Percentiles rank a stretch among this genome's conserved stretches.
phyloP scores from a whole-genome alignment of 1,139 yeast species.

The Pichia cactophila region DNA sequence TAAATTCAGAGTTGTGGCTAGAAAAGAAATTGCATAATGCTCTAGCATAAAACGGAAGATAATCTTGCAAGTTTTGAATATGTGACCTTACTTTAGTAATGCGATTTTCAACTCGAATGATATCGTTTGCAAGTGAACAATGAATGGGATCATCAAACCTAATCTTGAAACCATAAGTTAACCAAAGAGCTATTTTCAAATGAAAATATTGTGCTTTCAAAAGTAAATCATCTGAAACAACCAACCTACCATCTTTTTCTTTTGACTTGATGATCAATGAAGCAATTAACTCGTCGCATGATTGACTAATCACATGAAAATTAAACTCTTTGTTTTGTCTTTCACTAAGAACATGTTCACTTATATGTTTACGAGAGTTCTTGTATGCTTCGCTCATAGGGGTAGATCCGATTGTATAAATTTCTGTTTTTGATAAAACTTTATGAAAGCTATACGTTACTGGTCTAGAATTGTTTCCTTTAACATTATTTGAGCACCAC shows the following conservation, averaged over 20 bases:
- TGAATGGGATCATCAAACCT: constrained; percentile 28
- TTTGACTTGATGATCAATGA: constrained; percentile 4
- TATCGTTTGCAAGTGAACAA: constrained; percentile 41
- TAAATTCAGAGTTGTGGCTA: constrained; percentile 29
- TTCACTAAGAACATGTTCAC: constrained; percentile 40
- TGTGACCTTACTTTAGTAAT: constrained; percentile 61
- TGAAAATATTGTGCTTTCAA: constrained; percentile 41
- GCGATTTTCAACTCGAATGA: constrained; percentile 54
- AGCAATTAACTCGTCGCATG: constrained; percentile 31
- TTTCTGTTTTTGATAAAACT: constrained; percentile 47
- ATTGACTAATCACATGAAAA: constrained; percentile 36
- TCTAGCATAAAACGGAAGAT: constrained; percentile 43
- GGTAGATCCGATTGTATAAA: constrained; percentile 67
- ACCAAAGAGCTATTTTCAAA: constrained; percentile 45
- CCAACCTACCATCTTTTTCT: background rate
- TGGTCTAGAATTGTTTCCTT: constrained; percentile 62
- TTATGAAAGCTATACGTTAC: constrained; percentile 59
- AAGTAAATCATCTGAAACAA: constrained; percentile 7
- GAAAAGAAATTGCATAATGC: constrained; percentile 20
- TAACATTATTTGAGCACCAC: constrained; percentile 44
- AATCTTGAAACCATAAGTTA: constrained; percentile 50
- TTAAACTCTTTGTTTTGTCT: constrained; percentile 30
- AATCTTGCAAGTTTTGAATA: constrained; percentile 54
- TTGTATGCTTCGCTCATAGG: constrained; percentile 54
- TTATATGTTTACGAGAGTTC: constrained; percentile 46